Evolutionary conservation across 306 rosid species (phyloP), one percentile per base, ranked within the genome.

Genomic region (Quercus parvula): DNA sequence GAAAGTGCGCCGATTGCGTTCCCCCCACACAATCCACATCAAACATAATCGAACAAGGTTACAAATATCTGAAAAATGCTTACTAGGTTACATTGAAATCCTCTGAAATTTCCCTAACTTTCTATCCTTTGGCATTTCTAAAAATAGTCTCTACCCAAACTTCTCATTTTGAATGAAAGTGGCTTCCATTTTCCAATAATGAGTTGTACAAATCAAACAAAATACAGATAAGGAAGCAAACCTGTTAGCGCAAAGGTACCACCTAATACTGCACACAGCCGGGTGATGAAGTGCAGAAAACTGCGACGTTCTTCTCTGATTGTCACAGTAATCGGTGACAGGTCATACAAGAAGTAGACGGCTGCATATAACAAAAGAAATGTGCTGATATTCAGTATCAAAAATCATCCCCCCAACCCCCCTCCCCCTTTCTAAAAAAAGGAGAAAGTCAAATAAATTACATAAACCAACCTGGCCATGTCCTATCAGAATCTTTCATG

Each of bases 171-270:
- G 66, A 59, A 2, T 59, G 31, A n/a, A 22, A 4, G 11, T 41
- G 18, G 38, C 56, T 51, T 51, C 38, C 15, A 14, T 25, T 46
- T 73, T 20, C 38, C 30, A 25, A 71, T 35, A 44, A 38, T 6
- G 9, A 41, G 35, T 64, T 56, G 71, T 15, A 49, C 46, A 77
- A 62, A 79, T 20, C 22, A 63, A 57, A 9, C 49, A 55, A 63
- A 75, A 70, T 58, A 20, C 30, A 74, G 24, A 56, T 19, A 56
- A 6, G 12, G 80, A 67, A 30, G 76, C 84, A 67, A 77, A 90
- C 99, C 99, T 84, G 99, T 96, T 77, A 96, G 83, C 66, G 99
- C 99, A 58, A 96, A 96, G 78, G 99, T 96, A 79, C 99, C 99
- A 10, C 99, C 99, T 46, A 96, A 83, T 70, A 93, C 97, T 35